These are phyloP conservation scores for Fusarium paranaense DNA, from an alignment of 2,329 filamentous ascomycete species.

Conservation along the genomic window DNA sequence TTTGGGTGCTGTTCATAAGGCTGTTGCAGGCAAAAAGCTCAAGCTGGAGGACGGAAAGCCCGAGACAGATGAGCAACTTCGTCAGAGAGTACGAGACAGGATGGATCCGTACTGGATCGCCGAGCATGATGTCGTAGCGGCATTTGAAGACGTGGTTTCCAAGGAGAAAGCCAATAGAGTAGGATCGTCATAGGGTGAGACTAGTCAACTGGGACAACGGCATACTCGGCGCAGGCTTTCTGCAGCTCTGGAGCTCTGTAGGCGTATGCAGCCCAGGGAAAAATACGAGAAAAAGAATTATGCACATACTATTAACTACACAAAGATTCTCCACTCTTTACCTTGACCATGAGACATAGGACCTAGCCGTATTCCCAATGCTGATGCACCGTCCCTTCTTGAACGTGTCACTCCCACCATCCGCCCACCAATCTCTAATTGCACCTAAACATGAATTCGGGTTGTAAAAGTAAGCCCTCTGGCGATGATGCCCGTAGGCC, in stretches of 20 bases:
- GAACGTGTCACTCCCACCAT: neutral
- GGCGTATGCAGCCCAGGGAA: too few relatives aligned
- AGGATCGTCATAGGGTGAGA: too few relatives aligned
- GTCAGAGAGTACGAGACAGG: neutral
- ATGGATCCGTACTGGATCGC: neutral
- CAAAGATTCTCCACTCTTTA: neutral
- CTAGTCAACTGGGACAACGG: too few relatives aligned
- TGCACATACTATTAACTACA: too few relatives aligned
- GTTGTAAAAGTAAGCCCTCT: neutral
- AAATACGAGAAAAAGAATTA: too few relatives aligned
- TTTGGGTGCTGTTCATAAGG: neutral
- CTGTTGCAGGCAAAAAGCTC: neutral
- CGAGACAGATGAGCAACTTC: neutral
- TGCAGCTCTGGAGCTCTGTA: too few relatives aligned
- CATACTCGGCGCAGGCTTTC: too few relatives aligned
- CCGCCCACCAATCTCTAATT: neutral
- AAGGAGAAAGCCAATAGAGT: too few relatives aligned
- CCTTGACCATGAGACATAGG: neutral
- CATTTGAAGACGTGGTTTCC: neutral
- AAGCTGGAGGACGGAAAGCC: neutral
- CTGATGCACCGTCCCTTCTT: neutral
- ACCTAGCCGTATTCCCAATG: neutral
- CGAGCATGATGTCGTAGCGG: neutral
- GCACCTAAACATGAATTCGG: too few relatives aligned
- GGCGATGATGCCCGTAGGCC: neutral